Evolutionary conservation across 1,284 basidiomycete species (phyloP).

Genomic region (Naganishia cerealis): DNA sequence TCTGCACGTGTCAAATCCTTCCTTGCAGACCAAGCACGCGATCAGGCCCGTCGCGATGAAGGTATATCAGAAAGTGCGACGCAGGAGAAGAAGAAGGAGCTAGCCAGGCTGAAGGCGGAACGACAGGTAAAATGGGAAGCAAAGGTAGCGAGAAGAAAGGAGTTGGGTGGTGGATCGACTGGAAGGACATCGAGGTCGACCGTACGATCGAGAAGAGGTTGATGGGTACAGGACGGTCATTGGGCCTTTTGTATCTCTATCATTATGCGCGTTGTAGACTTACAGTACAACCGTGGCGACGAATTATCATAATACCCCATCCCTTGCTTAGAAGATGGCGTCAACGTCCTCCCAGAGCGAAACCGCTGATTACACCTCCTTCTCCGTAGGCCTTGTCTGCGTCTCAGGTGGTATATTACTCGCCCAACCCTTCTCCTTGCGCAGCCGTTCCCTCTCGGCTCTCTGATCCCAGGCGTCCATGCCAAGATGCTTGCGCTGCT

Average conservation of each 20-base stretch:
- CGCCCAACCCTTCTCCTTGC: conserved; percentile 24
- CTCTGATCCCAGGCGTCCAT: conserved; percentile 32
- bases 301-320: not conserved
- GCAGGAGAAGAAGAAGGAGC: conserved; percentile 33
- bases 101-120: conserved; percentile 18
- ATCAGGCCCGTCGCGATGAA: conserved; percentile 19
- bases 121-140: conserved; percentile 31
- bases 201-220: not conserved
- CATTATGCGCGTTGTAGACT: not conserved
- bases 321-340: not conserved
- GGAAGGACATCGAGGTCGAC: conserved; percentile 12
- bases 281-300: not conserved
- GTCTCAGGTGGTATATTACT: conserved; percentile 2
- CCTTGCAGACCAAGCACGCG: conserved; percentile 17
- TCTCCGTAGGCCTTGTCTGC: not conserved
- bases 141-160: conserved; percentile 13
- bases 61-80: conserved; percentile 31
- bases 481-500: conserved; percentile 28
- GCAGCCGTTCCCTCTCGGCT: conserved; percentile 28
- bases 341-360: not conserved
- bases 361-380: conserved; percentile 1
- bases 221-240: no score
- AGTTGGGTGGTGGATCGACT: not conserved
- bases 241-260: not conserved
- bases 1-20: conserved; percentile 21